Conservation (phyloP, 495 filamentous ascomycete genomes). For the Penicillium longicatenatum region DNA sequence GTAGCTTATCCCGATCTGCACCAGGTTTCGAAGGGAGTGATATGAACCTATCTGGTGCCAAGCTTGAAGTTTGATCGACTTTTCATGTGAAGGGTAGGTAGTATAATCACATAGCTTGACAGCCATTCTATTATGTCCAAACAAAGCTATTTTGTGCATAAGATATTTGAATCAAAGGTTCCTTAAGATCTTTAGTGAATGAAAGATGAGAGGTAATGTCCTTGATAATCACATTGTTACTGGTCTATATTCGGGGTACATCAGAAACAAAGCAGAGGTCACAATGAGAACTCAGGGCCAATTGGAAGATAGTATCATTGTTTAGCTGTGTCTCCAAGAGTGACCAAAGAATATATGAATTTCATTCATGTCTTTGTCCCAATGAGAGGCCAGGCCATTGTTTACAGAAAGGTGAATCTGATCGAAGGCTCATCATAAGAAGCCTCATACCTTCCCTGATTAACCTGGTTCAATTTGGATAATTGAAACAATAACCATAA, state of each 20-base stretch:
- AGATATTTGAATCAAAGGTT: too few relatives aligned
- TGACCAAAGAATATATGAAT: background rate
- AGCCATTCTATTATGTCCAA: too few relatives aligned
- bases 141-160: too few relatives aligned
- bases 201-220: background rate
- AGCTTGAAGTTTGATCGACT: too few relatives aligned
- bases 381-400: background rate
- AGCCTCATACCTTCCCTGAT: background rate
- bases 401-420: background rate
- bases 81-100: too few relatives aligned
- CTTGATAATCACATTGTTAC: background rate
- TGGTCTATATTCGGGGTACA: background rate
- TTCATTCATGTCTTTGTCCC: background rate
- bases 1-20: too few relatives aligned
- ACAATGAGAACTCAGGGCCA: background rate
- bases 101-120: too few relatives aligned
- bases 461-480: background rate
- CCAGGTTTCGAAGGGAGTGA: too few relatives aligned
- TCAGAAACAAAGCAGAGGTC: background rate
- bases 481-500: background rate
- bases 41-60: too few relatives aligned
- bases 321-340: background rate
- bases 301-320: background rate
- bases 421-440: background rate
- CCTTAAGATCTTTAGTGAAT: background rate